phyloP scores from a whole-genome alignment of 2,329 filamentous ascomycete genomes.

The Furcasterigmium furcatum region DNA sequence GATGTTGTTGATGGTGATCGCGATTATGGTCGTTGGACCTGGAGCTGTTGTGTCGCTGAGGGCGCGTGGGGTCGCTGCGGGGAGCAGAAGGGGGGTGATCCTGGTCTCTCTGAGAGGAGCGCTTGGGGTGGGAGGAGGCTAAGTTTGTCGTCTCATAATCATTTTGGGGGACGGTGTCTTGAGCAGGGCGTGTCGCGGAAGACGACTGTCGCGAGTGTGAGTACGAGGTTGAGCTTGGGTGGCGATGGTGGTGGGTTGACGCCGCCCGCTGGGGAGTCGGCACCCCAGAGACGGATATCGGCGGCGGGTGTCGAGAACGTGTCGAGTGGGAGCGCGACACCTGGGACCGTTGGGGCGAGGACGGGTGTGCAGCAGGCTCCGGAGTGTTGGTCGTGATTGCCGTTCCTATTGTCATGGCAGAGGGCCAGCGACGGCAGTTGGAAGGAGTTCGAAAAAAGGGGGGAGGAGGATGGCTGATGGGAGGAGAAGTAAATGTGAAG shows the following conservation, averaged over 20 bases:
- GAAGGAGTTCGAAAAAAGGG: background rate
- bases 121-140: constrained; percentile 54
- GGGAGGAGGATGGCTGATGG: background rate
- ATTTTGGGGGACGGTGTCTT: constrained; percentile 50
- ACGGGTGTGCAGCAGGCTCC: constrained; percentile 22
- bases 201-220: constrained; percentile 17
- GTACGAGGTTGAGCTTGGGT: constrained; percentile 6
- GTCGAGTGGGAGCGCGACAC: constrained; percentile 31
- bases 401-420: constrained; percentile 25
- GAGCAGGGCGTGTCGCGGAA: constrained; percentile 37
- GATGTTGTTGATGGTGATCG: constrained; percentile 22
- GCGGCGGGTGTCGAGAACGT: constrained; percentile 23
- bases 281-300: constrained; percentile 15
- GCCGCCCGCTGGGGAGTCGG: constrained; percentile 13
- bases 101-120: constrained; percentile 57
- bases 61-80: constrained; percentile 49
- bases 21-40: constrained; percentile 34
- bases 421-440: constrained; percentile 1
- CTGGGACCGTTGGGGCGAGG: constrained; percentile 19
- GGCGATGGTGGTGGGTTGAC: constrained; percentile 23
- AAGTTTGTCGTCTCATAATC: constrained; percentile 73
- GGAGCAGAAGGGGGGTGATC: constrained; percentile 39
- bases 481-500: no score
- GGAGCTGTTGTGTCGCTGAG: constrained; percentile 47
- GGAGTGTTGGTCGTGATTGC: constrained; percentile 23